phyloP scores from a whole-genome alignment of 2,329 filamentous ascomycete species.

The Fusarium virguliforme region DNA sequence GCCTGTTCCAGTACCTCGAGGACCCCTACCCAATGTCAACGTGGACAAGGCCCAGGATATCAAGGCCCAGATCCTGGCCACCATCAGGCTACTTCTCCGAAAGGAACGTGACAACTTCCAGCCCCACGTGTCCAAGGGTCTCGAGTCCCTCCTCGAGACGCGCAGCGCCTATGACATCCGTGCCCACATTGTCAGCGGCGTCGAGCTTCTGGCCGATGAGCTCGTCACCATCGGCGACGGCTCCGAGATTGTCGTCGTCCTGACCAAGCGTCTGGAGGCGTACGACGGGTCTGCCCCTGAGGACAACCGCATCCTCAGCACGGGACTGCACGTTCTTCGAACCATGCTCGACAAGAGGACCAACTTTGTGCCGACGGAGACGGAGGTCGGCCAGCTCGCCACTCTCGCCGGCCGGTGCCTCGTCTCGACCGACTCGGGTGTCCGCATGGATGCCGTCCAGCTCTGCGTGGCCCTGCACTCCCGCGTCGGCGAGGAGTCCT shows the following conservation, averaged over 20 bases:
- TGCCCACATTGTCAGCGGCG: slow-evolving; percentile 80
- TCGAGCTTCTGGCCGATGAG: slow-evolving; percentile 82
- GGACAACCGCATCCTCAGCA: slow-evolving; percentile 70
- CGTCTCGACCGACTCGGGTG: slow-evolving; percentile 73
- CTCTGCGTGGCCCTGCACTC: slow-evolving; percentile 82
- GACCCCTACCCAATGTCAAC: slow-evolving; percentile 68
- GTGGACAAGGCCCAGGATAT: slow-evolving; percentile 79
- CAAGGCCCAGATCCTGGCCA: slow-evolving; percentile 81
- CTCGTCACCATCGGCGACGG: slow-evolving; percentile 77
- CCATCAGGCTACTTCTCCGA: slow-evolving; percentile 80
- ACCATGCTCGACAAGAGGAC: slow-evolving; percentile 69
- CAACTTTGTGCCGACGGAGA: slow-evolving; percentile 66
- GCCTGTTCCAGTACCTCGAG: slow-evolving; percentile 81
- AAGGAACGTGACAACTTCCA: slow-evolving; percentile 77
- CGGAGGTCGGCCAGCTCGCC: slow-evolving; percentile 68
- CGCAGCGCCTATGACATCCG: slow-evolving; percentile 78
- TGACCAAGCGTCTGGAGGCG: slow-evolving; percentile 65
- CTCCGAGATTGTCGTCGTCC: slow-evolving; percentile 71
- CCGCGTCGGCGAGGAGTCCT: slow-evolving; percentile 71
- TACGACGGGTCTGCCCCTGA: slow-evolving; percentile 61
- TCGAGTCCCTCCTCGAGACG: slow-evolving; percentile 77
- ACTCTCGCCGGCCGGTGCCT: slow-evolving; percentile 70
- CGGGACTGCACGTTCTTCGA: slow-evolving; percentile 76
- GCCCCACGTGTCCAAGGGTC: slow-evolving; percentile 76
- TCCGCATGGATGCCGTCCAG: slow-evolving; percentile 83